phyloP scores from a whole-genome alignment of 306 rosid genomes.

The Datisca glomerata region DNA sequence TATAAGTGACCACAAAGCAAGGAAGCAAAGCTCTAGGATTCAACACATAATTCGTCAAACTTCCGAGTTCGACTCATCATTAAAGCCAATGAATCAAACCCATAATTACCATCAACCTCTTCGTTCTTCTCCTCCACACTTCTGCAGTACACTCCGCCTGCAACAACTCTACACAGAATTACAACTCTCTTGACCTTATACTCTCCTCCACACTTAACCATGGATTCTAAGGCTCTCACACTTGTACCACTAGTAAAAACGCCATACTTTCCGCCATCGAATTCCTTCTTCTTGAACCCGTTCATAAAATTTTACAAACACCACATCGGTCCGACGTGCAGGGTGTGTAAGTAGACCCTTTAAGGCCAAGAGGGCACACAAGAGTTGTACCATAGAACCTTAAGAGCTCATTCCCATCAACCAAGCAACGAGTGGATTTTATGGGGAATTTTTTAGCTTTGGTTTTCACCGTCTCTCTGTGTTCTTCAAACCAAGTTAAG shows the following conservation, averaged over 20 bases:
- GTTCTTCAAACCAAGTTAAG: constrained; percentile 36
- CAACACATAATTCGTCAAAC: constrained; percentile 16
- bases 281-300: constrained; percentile 28
- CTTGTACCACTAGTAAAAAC: constrained; percentile 29
- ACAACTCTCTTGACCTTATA: constrained; percentile 23
- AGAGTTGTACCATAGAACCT: constrained; percentile 53
- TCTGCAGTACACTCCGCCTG: constrained; percentile 31
- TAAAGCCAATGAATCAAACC: constrained; percentile 34
- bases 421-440: constrained; percentile 45
- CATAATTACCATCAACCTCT: constrained; percentile 7
- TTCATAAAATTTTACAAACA: constrained; percentile 35
- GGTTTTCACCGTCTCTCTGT: constrained; percentile 38
- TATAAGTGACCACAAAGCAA: constrained; percentile 45
- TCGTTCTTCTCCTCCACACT: constrained; percentile 19
- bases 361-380: constrained; percentile 39
- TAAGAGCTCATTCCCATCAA: constrained; percentile 58
- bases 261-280: constrained; percentile 20
- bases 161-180: constrained; percentile 55
- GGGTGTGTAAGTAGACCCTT: constrained; percentile 17
- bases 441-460: constrained; percentile 23
- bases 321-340: constrained; percentile 36
- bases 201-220: constrained; percentile 7
- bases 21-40: constrained; percentile 45
- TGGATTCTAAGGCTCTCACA: constrained; percentile 32
- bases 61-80: constrained; percentile 16